Evolutionary conservation across 2,329 filamentous ascomycete genomes (phyloP), one percentile per base, ranked within the genome.

Genomic region (Fusarium subtropicale): DNA sequence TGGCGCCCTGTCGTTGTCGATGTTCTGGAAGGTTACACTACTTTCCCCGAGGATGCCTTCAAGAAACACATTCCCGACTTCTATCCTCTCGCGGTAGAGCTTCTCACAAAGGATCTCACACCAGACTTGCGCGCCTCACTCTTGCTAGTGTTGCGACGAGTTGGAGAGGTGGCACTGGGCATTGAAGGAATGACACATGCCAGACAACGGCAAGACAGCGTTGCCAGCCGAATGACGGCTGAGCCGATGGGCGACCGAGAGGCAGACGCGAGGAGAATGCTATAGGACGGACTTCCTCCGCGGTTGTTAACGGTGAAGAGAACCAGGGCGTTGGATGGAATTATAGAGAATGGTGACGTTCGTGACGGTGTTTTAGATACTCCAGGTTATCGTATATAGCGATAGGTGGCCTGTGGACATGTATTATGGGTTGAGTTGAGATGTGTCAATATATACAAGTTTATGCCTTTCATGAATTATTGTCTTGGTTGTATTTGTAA

Each of bases 1-100:
- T 99, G 96, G 96, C 87, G 96, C 20, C 96, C 96, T 0, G 96
- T 99, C 1, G 96, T 99, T 3, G 94, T 99, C 20, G 96, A 97
- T 76, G 96, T 99, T 11, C 85, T 99, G 12, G 95, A 99, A 76
- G 96, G 96, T 2, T 98, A 95, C 78, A 90, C 90, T 0, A 91
- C 89, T 9, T 97, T 98, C 82, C 92, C 93, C 0, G 85, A 88
- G 20, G 86, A 90, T 26, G 92, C 92, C 44, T 99, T 99, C 74
- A 87, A 88, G 56, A 89, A 90, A 60, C 90, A 98, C 74, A 87
- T 97, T 10, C 84, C 88, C 46, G 89, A 89, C 5, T 98, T 99
- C 79, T 97, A 97, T 76, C 93, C 94, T 4, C 83, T 97, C 18
- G 88, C 90, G 6, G 89, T 98, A 0, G 94, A 97, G 55, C 82